Percentiles rank a stretch among this genome's conserved stretches.
These are phyloP conservation scores for Stylonectria norvegica DNA, from an alignment of 2,329 filamentous ascomycete species.

Conservation along the genomic window DNA sequence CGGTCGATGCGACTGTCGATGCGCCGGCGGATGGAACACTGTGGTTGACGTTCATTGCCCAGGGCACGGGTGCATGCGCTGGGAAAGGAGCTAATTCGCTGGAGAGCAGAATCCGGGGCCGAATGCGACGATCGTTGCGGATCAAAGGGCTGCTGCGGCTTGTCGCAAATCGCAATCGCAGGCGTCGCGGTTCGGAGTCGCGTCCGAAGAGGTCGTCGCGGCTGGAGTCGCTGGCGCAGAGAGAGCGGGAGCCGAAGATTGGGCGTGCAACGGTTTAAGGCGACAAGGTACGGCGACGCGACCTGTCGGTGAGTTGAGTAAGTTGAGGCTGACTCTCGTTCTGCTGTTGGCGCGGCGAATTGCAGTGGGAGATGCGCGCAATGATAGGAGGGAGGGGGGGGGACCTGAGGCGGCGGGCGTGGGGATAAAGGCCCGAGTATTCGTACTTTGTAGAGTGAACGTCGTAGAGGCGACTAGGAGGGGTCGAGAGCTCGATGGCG, in stretches of 20 bases:
- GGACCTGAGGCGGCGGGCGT: too few relatives aligned
- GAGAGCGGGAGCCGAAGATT: neutral
- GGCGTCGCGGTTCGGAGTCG: too few relatives aligned
- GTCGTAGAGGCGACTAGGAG: too few relatives aligned
- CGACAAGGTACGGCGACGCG: slow-evolving; percentile 1
- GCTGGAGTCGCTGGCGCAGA: slow-evolving; percentile 10
- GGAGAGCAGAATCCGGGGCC: slow-evolving; percentile 13
- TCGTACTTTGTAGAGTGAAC: too few relatives aligned
- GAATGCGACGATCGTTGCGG: slow-evolving; percentile 23
- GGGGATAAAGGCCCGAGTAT: too few relatives aligned
- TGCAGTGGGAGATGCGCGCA: too few relatives aligned
- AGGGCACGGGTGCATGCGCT: slow-evolving; percentile 26
- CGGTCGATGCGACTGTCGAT: slow-evolving; percentile 21
- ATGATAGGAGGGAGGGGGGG: too few relatives aligned
- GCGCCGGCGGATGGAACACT: slow-evolving; percentile 18
- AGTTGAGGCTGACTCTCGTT: too few relatives aligned
- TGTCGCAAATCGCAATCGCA: slow-evolving; percentile 13
- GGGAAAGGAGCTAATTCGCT: slow-evolving; percentile 20
- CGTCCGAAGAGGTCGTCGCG: slow-evolving; percentile 14
- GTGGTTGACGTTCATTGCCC: slow-evolving; percentile 30
- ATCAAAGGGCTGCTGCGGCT: slow-evolving; percentile 11
- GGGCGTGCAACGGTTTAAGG: neutral
- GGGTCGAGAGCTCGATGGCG: too few relatives aligned
- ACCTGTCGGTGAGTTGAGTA: too few relatives aligned
- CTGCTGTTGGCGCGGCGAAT: too few relatives aligned